Percentiles rank a stretch among this genome's conserved stretches.
These are phyloP conservation scores for Cladosporium sp. DNA, from an alignment of 2,329 filamentous ascomycete genomes.

Conservation along the genomic window DNA sequence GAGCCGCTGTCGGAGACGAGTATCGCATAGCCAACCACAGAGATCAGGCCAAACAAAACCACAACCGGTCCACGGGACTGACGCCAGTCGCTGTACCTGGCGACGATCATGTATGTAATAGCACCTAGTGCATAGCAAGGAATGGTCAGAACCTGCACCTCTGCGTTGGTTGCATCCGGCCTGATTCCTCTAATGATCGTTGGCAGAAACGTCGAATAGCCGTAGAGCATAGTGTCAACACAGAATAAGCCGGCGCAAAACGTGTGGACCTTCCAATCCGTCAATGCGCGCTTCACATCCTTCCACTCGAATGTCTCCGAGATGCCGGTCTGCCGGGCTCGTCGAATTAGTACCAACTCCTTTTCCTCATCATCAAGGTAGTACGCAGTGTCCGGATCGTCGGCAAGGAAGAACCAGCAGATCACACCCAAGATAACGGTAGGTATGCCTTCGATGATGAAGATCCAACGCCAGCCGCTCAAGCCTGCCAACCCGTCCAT, in stretches of 20 bases:
- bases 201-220: constrained; percentile 72
- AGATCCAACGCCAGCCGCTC: constrained; percentile 68
- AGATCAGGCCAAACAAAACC: constrained; percentile 58
- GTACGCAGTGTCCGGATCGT: constrained; percentile 61
- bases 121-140: constrained; percentile 74
- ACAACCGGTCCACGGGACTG: constrained; percentile 64
- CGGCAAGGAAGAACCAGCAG: constrained; percentile 54
- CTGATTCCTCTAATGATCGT: constrained; percentile 72
- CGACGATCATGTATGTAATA: constrained; percentile 62
- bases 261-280: constrained; percentile 71
- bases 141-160: constrained; percentile 73
- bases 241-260: constrained; percentile 70
- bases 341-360: constrained; percentile 50
- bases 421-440: constrained; percentile 53
- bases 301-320: constrained; percentile 52
- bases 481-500: constrained; percentile 65
- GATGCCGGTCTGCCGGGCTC: constrained; percentile 47
- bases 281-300: constrained; percentile 64
- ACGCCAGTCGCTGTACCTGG: constrained; percentile 62
- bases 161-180: constrained; percentile 54
- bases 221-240: constrained; percentile 74
- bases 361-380: constrained; percentile 59
- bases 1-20: constrained; percentile 57
- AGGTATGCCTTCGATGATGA: constrained; percentile 58
- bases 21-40: constrained; percentile 46